Base-by-base conservation (phyloP, 1,284 basidiomycete species). In the Trametes pubescens region DNA sequence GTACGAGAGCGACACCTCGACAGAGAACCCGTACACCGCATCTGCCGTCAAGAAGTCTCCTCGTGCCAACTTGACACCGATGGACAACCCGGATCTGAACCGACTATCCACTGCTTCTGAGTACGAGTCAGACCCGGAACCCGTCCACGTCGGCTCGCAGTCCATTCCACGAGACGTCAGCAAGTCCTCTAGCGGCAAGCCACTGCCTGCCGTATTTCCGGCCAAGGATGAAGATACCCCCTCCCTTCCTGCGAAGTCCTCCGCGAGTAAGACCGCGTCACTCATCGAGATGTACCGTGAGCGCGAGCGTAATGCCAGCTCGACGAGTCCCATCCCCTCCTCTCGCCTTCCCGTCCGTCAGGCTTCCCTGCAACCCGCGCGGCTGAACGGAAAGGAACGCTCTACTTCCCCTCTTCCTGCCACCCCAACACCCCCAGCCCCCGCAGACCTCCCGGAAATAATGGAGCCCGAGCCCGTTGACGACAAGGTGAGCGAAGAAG, bases 221-320 rank as follows among this genome's bases (percentile, higher is more conserved):
- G 55, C 56, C 5, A 38, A 51, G 54, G 40, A 10, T 13, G 47
- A 51, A 11, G 63, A 63, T 47, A 59, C 63, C 18, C 58, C 64
- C 32, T 48, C 38, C 26, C 55, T 65, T 21, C 58, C 68, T 6
- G 44, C 66, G 14, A 68, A 69, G 57, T 34, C 69, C 8, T 46
- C 44, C 35, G 29, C 75, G 49, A 88, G 87, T 76, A 90, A 87
- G 78, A 91, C 90, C 2, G 88, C 89, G 6, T 83, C 86, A 3
- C 80, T 93, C 54, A 93, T 93, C 69, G 90, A 92, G 75, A 90
- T 93, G 90, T 93, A 92, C 71, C 84, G 90, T 47, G 88, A 92
- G 77, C 83, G 84, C 54, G 91, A 93, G 75, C 65, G 77, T 65
- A 40, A 65, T 34, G 52, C 64, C 35, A 24, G 54, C 53, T 61